Conservation (phyloP, 495 filamentous ascomycete genomes). For the Aspergillus avenaceus region DNA sequence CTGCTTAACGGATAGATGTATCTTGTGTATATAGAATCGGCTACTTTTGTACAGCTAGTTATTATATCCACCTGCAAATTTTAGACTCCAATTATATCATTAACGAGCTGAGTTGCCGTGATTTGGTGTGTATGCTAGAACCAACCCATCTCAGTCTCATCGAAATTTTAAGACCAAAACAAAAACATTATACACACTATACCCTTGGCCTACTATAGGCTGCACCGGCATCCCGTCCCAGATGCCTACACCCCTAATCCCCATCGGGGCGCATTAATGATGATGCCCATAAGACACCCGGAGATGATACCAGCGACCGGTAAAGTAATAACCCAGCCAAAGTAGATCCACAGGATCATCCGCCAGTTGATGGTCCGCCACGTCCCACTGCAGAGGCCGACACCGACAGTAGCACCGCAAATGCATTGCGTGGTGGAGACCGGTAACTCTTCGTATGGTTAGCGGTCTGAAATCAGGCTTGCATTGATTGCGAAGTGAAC, state of each 20-base stretch:
- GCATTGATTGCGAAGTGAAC: not conserved
- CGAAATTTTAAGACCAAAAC: too few relatives aligned
- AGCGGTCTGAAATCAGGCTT: not conserved
- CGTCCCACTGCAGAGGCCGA: slow-evolving; percentile 57
- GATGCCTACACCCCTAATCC: slow-evolving; percentile 2
- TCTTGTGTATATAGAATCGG: not conserved
- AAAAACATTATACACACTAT: too few relatives aligned
- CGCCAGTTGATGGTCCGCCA: slow-evolving; percentile 58
- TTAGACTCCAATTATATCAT: too few relatives aligned
- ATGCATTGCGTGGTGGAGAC: slow-evolving; percentile 51
- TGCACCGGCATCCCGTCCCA: not conserved
- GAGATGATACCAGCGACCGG: slow-evolving; percentile 53
- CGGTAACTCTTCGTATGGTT: slow-evolving; percentile 15
- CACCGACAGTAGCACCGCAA: slow-evolving; percentile 57
- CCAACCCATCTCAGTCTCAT: too few relatives aligned
- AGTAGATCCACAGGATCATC: slow-evolving; percentile 53
- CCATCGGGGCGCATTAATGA: slow-evolving; percentile 53
- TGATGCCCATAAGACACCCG: slow-evolving; percentile 53
- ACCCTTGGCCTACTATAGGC: not conserved
- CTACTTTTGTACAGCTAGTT: too few relatives aligned
- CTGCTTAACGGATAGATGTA: not conserved
- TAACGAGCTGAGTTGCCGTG: too few relatives aligned
- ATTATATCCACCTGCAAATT: too few relatives aligned
- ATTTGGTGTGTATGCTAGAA: too few relatives aligned
- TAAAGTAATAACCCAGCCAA: slow-evolving; percentile 56